Evolutionary conservation across 1,284 basidiomycete species (phyloP).

Genomic region (Irpex sp.): DNA sequence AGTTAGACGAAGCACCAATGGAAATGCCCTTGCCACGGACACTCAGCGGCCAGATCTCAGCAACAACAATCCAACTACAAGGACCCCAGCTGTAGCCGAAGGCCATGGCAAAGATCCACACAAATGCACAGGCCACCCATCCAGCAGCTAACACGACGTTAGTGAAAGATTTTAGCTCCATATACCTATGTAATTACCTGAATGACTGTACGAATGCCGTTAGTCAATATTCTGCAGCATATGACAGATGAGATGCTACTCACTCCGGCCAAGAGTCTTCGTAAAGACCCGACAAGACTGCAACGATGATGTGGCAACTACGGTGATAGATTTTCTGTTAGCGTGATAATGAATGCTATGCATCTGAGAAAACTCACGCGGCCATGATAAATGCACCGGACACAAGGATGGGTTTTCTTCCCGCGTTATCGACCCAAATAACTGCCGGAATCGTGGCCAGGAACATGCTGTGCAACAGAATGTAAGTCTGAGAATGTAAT

Average conservation of each 20-base stretch:
- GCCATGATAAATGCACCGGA: slow-evolving; percentile 74
- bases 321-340: slow-evolving; percentile 2
- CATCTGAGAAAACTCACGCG: slow-evolving; percentile 29
- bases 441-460: slow-evolving; percentile 73
- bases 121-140: slow-evolving; percentile 61
- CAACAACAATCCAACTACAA: slow-evolving; percentile 63
- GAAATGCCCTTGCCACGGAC: slow-evolving; percentile 68
- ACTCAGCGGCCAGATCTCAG: slow-evolving; percentile 64
- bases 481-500: slow-evolving; percentile 1
- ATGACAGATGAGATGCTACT: slow-evolving; percentile 18
- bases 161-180: not conserved
- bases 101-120: slow-evolving; percentile 66
- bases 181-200: slow-evolving; percentile 18
- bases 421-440: slow-evolving; percentile 68
- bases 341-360: not conserved
- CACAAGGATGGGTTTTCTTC: slow-evolving; percentile 65
- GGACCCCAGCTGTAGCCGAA: slow-evolving; percentile 74
- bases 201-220: slow-evolving; percentile 24
- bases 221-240: not conserved
- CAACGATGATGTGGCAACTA: slow-evolving; percentile 66
- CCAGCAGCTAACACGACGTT: slow-evolving; percentile 36
- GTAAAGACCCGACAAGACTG: slow-evolving; percentile 54
- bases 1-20: slow-evolving; percentile 68
- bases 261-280: slow-evolving; percentile 47
- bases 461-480: slow-evolving; percentile 50